Evolutionary conservation across 208 protist genomes (phyloP).

Genomic region (Leishmania gerbilli): DNA sequence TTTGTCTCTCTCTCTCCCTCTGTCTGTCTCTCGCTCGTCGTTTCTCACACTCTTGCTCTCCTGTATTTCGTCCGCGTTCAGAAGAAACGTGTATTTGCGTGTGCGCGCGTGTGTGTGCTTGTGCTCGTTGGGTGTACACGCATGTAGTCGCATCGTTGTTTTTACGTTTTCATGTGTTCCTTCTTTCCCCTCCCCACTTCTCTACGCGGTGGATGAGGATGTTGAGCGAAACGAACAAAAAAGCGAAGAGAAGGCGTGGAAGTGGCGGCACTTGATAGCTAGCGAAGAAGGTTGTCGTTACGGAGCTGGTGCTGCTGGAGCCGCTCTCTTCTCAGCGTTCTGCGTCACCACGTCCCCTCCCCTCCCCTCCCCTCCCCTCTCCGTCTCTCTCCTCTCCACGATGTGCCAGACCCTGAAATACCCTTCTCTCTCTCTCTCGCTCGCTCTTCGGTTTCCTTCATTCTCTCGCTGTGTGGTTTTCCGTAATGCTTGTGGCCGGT

Average conservation of each 20-base stretch:
- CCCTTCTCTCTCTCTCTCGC: neutral
- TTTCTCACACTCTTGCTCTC: neutral
- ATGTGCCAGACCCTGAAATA: neutral
- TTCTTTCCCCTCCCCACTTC: neutral
- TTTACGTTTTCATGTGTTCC: neutral
- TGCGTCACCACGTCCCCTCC: neutral
- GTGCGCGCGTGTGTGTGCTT: slow-evolving; percentile 5
- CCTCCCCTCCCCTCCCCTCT: neutral
- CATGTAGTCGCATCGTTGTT: neutral
- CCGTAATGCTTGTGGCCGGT: neutral
- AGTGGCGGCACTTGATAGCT: neutral
- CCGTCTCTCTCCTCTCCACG: neutral
- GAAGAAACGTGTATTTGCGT: neutral
- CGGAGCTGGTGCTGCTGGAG: neutral
- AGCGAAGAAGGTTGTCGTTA: neutral
- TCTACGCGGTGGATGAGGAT: neutral
- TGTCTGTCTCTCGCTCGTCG: neutral
- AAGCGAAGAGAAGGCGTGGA: neutral
- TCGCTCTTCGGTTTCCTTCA: neutral
- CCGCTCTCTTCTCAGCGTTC: neutral
- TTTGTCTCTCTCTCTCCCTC: neutral
- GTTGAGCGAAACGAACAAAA: neutral
- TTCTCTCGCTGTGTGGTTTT: neutral
- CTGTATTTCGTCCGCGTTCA: neutral
- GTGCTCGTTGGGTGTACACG: neutral